Evolutionary conservation across 768 basidiomycete species (phyloP).

Genomic region (Clavaria fumosa): DNA sequence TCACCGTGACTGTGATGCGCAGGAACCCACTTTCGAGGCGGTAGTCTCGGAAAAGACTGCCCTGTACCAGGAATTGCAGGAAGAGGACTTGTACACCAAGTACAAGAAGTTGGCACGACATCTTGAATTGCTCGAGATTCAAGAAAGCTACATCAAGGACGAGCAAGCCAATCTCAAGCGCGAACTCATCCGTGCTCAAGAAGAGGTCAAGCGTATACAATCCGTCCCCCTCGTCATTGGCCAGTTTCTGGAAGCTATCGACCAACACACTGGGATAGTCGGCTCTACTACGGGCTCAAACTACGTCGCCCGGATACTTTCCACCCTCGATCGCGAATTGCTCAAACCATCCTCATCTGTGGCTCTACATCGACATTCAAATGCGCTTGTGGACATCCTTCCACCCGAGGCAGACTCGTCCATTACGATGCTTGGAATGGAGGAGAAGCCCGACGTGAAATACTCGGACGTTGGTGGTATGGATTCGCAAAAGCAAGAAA

Average conservation of each 20-base stretch:
- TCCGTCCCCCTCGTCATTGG: conserved; percentile 98
- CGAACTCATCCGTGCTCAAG: conserved; percentile 95
- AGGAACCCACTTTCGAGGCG: conserved; percentile 87
- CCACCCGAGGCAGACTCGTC: conserved; percentile 98
- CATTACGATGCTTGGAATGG: conserved; percentile 85
- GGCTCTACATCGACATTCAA: conserved; percentile 97
- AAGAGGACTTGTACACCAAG: conserved; percentile 91
- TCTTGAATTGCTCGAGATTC: conserved; percentile 86
- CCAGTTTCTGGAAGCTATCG: conserved; percentile 97
- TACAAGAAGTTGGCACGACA: conserved; percentile 95
- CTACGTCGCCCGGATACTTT: conserved; percentile 94
- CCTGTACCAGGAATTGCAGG: conserved; percentile 73
- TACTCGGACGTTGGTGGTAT: conserved; percentile 95
- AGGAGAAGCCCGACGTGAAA: conserved; percentile 88
- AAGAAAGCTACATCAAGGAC: conserved; percentile 96
- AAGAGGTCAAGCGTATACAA: conserved; percentile 98
- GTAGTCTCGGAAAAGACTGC: conserved; percentile 82
- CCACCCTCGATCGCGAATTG: conserved; percentile 91
- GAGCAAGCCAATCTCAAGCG: conserved; percentile 96
- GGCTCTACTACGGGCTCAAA: conserved; percentile 96
- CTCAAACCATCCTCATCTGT: conserved; percentile 96
- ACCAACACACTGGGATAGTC: conserved; percentile 93
- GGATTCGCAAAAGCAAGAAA: conserved; percentile 98
- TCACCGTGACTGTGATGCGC: conserved; percentile 7
- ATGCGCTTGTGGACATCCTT: conserved; percentile 94